phyloP scores from a whole-genome alignment of 1,284 basidiomycete species.

The Serendipita sp. region DNA sequence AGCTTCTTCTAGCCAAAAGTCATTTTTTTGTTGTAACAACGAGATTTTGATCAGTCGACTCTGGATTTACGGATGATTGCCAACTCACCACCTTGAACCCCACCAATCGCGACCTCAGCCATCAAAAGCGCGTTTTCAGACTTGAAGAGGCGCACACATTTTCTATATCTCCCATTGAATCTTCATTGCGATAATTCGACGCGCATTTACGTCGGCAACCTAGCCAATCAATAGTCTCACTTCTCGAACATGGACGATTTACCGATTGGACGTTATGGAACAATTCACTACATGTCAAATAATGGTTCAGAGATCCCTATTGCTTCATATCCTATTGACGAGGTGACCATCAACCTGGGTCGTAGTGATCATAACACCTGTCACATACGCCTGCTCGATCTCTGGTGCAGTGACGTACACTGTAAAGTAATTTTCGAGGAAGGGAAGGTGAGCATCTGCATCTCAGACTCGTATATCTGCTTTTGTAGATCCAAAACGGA shows the following conservation, averaged over 20 bases:
- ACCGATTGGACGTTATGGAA: conserved; percentile 45
- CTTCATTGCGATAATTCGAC: too few relatives aligned
- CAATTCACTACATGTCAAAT: conserved; percentile 43
- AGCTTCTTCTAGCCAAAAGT: too few relatives aligned
- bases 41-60: too few relatives aligned
- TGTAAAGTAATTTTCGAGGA: conserved; percentile 54
- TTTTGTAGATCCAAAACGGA: neutral
- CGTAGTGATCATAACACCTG: conserved; percentile 36
- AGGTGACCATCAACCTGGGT: conserved; percentile 50
- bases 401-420: conserved; percentile 43
- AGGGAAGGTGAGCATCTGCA: conserved; percentile 32
- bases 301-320: conserved; percentile 31
- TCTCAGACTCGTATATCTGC: neutral
- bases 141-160: too few relatives aligned
- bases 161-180: too few relatives aligned
- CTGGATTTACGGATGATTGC: too few relatives aligned
- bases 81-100: too few relatives aligned
- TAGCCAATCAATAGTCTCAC: too few relatives aligned
- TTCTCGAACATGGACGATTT: conserved; percentile 28
- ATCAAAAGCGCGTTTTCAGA: too few relatives aligned
- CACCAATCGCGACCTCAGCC: too few relatives aligned
- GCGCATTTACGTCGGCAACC: too few relatives aligned
- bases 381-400: conserved; percentile 53
- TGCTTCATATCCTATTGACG: conserved; percentile 56
- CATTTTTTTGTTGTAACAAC: too few relatives aligned